These are phyloP conservation scores for Elsinoe australis DNA, from an alignment of 2,329 filamentous ascomycete species.

Conservation along the genomic window DNA sequence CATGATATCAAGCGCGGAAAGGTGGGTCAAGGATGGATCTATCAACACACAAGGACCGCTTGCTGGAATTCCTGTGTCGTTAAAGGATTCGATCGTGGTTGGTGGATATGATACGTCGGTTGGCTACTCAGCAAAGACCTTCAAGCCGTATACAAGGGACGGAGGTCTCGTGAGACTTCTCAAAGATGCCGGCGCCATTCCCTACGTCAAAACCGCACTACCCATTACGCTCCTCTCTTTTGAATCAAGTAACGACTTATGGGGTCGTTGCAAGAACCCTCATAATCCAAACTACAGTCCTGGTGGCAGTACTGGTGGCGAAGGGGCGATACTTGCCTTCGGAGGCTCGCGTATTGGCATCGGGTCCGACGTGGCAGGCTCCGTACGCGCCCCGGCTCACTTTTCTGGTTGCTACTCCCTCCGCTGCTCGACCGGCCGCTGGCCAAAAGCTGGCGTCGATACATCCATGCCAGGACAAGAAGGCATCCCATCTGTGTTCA, in stretches of 20 bases:
- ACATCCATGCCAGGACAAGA: conserved; percentile 93
- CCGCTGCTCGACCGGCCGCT: conserved; percentile 79
- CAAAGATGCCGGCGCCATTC: conserved; percentile 79
- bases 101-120: conserved; percentile 76
- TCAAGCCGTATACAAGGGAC: conserved; percentile 59
- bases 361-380: conserved; percentile 84
- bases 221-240: conserved; percentile 82
- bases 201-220: conserved; percentile 87
- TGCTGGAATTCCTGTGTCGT: conserved; percentile 75
- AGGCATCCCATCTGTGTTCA: conserved; percentile 80
- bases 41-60: conserved; percentile 72
- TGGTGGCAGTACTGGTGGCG: conserved; percentile 80
- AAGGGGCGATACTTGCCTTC: conserved; percentile 72
- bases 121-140: conserved; percentile 66
- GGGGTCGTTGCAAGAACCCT: conserved; percentile 75
- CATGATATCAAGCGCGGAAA: conserved; percentile 68
- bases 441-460: conserved; percentile 75
- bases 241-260: conserved; percentile 71
- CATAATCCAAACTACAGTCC: conserved; percentile 79
- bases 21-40: conserved; percentile 53
- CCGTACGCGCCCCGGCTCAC: conserved; percentile 77
- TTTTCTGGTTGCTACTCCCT: conserved; percentile 85
- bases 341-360: conserved; percentile 79
- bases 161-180: conserved; percentile 67
- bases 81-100: conserved; percentile 72